Evolutionary conservation across 805 yeast species (phyloP), one percentile per base, ranked within the genome.

Genomic region (Saturnispora sekii): DNA sequence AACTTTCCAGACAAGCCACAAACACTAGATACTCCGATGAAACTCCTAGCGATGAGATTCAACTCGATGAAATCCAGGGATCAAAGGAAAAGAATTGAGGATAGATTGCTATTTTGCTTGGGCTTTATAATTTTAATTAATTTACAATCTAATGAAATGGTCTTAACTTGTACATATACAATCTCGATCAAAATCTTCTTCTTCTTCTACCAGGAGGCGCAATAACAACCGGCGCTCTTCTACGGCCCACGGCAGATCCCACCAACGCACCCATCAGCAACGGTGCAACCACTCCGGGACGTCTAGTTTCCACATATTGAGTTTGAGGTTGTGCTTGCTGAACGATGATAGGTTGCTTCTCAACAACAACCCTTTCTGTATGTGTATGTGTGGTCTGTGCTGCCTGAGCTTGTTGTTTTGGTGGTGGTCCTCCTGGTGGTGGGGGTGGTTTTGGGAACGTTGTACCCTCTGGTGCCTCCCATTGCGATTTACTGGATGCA

Each of bases 1-100:
- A 32, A 14, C 35, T 40, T 16, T 41, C 44, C 31, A 30, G 46
- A 28, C n/a, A 29, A 32, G 43, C 46, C 32, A 44, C 51, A 21
- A 35, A 40, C 29, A 46, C 26, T 34, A 50, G 51, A 48, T 45
- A 41, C 32, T 50, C 51, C 33, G 49, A 47, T 35, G 53, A 50
- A 28, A 28, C 35, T 10, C 40, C 40, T 12, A 17, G 30, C 32
- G 46, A 44, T 35, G 38, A 31, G 15, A 21, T 41, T 29, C 40
- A 44, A 32, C 14, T 44, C 32, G 46, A 37, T 15, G 15, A 40
- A 47, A n/a, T 18, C 18, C 14, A 36, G 32, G 37, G 18, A 6
- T 14, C 35, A n/a, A n/a, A 31, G 33, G 45, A 48, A 42, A 26
- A 29, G 18, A 34, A 31, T 16, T 44, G 26, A 29, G 26, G 26